Base-by-base conservation (phyloP, 345 rosid genomes). In the Cochlearia excelsa region DNA sequence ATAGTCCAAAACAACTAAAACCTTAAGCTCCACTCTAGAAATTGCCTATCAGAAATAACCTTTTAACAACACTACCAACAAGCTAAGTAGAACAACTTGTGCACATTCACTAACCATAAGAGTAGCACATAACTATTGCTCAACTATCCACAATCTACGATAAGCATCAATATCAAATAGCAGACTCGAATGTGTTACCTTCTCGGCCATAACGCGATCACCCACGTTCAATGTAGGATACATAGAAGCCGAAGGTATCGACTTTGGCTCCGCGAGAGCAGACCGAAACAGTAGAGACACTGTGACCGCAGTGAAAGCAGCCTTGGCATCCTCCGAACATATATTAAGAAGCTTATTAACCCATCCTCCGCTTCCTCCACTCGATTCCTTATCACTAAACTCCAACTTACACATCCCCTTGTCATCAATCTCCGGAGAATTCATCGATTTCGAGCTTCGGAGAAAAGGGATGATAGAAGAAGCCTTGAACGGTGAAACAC, bases 201-300 rank as follows among this genome's bases (percentile, higher is more conserved):
- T 91, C 73, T 88, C 98, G 1, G 96, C 90, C 64, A 91, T 58
- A 80, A 91, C 58, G 11, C 96, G 86, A 70, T 88, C 95, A 37
- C 95, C 96, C 0, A 79, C 81, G 43, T 86, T 88, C 3, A 91
- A 75, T 7, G 96, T 92, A 41, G 98, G 98, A 69, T 30, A 78
- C 98, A 92, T 92, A 53, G 98, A 92, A 49, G 73, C 4, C 0
- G 96, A 86, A 9, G 95, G 92, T 43, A 91, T 91, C 3, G 98
- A 88, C 66, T 86, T 81, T 16, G 96, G 90, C 80, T 91, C 95
- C 0, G 95, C 98, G 61, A 91, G 67, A 54, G 80, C 68, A 9
- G 98, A 92, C 11, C 81, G 72, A 73, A 92, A 88, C 62, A 92
- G 70, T 27, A 92, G 59, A 67, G 76, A 81, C 38, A 92, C 96